Percentiles rank a stretch among this genome's conserved stretches.
These are phyloP conservation scores for Blastobotrys malaysiensis DNA, from an alignment of 1,139 yeast species.

Conservation along the genomic window DNA sequence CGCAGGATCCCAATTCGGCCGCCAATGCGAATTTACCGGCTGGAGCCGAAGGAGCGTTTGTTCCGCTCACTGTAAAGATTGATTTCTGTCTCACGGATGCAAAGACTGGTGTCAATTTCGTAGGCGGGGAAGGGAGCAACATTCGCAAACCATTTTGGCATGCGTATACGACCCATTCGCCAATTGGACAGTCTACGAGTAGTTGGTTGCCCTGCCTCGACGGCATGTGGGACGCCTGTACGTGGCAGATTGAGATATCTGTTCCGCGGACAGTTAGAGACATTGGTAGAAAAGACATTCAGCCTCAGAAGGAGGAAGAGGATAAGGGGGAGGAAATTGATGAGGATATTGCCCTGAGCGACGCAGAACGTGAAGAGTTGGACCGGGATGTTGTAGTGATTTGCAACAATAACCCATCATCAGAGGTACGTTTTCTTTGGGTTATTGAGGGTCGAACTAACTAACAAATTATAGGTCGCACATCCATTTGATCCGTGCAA, in stretches of 20 bases:
- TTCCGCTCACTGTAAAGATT: conserved; percentile 68
- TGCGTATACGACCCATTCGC: conserved; percentile 78
- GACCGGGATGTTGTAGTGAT: conserved; percentile 64
- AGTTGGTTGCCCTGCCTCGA: conserved; percentile 98
- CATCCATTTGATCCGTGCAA: conserved; percentile 60
- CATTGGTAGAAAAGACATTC: conserved; percentile 37
- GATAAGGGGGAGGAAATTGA: conserved; percentile 37
- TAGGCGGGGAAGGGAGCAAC: conserved; percentile 43
- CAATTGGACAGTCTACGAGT: conserved; percentile 74
- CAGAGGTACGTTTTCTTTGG: conserved; percentile 32
- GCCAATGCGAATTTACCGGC: conserved; percentile 23
- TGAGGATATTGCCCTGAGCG: conserved; percentile 27
- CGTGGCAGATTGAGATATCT: conserved; percentile 86
- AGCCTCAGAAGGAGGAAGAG: too few species aligned
- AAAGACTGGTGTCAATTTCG: conserved; percentile 69
- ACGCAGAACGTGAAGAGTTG: conserved; percentile 39
- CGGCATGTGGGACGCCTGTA: conserved; percentile 77
- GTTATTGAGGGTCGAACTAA: neutral
- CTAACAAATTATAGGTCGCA: conserved; percentile 17
- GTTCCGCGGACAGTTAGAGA: conserved; percentile 78
- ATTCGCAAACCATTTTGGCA: conserved; percentile 57
- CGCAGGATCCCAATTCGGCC: conserved; percentile 23
- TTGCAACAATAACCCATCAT: conserved; percentile 63
- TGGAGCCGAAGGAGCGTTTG: conserved; percentile 17
- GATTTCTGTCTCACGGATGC: conserved; percentile 64